Conservation (phyloP, 768 basidiomycete species). For the Asterophora parasitica region DNA sequence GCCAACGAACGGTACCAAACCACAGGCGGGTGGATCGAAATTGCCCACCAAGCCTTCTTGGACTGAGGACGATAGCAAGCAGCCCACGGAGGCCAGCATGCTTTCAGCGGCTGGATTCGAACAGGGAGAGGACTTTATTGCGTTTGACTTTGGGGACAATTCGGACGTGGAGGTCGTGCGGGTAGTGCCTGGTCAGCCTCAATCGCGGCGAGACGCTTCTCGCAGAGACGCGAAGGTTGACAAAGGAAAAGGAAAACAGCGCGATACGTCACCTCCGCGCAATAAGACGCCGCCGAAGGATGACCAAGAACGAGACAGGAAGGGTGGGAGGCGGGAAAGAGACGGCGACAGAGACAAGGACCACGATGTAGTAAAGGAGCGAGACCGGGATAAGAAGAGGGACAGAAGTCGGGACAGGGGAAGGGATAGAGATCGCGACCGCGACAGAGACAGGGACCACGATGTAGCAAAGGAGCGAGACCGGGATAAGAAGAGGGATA, state of each 20-base stretch:
- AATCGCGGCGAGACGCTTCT: not conserved
- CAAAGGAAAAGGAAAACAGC: conserved; percentile 14
- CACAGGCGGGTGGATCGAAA: conserved; percentile 4
- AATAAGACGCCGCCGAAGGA: conserved; percentile 1
- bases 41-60: not conserved
- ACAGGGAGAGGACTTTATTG: conserved; percentile 28
- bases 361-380: conserved; percentile 1
- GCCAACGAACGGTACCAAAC: not conserved
- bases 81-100: too few species aligned
- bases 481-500: conserved; percentile 17
- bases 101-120: conserved; percentile 19
- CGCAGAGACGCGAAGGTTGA: not conserved
- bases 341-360: conserved; percentile 13
- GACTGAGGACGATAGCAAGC: too few species aligned
- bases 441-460: conserved; percentile 10
- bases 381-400: conserved; percentile 14
- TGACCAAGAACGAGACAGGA: conserved; percentile 12
- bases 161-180: conserved; percentile 5
- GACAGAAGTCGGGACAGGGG: conserved; percentile 16
- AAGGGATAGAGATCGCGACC: not conserved
- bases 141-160: conserved; percentile 15
- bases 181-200: not conserved
- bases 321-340: conserved; percentile 33
- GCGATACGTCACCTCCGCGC: conserved; percentile 3
- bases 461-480: conserved; percentile 7